A percentile compares a stretch with the other conserved stretches of the same genome.
Conservation (phyloP, 202 grass and related monocot species). For the Cymbopogon flexuosus region DNA sequence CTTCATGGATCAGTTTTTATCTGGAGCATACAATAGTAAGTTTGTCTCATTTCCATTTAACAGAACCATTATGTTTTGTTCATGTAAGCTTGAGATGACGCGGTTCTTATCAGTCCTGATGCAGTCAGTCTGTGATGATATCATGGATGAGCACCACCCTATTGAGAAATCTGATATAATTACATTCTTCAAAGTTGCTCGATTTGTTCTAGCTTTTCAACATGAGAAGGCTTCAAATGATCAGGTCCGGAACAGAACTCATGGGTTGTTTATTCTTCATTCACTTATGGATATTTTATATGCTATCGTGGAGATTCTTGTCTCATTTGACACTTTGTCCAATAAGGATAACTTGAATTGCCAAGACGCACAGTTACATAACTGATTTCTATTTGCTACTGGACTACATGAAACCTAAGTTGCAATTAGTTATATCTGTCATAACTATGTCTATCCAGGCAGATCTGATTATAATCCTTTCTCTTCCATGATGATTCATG, state of each 20-base stretch:
- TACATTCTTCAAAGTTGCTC: conserved; percentile 80
- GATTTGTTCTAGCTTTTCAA: conserved; percentile 88
- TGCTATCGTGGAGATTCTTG: neutral
- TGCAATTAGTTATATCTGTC: neutral
- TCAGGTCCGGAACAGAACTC: conserved; percentile 53
- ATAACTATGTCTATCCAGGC: neutral
- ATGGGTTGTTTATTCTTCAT: neutral
- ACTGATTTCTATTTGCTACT: conserved; percentile 8
- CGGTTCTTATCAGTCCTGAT: conserved; percentile 67
- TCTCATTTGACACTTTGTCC: neutral
- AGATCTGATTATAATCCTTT: conserved; percentile 13
- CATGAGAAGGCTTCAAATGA: conserved; percentile 66
- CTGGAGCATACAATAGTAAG: conserved; percentile 92
- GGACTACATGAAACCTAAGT: neutral
- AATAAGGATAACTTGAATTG: conserved; percentile 14
- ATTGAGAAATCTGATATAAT: conserved; percentile 61
- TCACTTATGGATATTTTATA: conserved; percentile 5
- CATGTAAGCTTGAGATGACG: conserved; percentile 29
- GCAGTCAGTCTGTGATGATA: conserved; percentile 81
- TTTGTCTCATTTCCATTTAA: neutral
- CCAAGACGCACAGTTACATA: neutral
- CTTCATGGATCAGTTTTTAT: conserved; percentile 82
- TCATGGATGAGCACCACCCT: conserved; percentile 64
- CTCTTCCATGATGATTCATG: conserved; percentile 17
- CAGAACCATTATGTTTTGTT: conserved; percentile 10